Base-by-base conservation (phyloP, 169 alveolate species). In the Perkinsus olseni region DNA sequence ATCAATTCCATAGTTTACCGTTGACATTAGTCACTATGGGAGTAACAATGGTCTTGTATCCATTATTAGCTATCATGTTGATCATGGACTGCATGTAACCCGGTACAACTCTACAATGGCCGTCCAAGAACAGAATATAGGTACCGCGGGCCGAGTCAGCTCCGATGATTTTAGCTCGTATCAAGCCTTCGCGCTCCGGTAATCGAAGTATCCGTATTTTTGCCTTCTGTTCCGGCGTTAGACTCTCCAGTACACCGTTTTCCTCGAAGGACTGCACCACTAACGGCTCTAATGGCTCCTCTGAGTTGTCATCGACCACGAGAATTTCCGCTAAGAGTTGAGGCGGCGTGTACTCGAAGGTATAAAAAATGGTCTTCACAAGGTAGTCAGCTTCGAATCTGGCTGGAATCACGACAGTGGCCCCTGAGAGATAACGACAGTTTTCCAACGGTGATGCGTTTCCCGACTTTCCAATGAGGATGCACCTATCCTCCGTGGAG, bases 71-170 rank as follows among this genome's bases (percentile, higher is more conserved):
- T 21, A 62, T 62, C 82, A 62, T 62, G 34, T 62, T 62, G 1
- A 62, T 62, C 82, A 62, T 62, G 28, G 82, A 62, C 34, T 62
- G 82, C 82, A 62, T 62, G 17, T 96, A 95, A 10, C 97, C 97
- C 0, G 91, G 90, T 39, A 92, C 92, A 39, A 95, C 95, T 62
- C 94, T 51, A 50, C 96, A 95, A 90, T 95, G 96, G 21, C 96
- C 96, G 40, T 95, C 97, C 91, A 95, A 92, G 74, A 95, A 95
- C 40, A 95, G 93, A 24, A 95, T 91, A 38, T 95, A 94, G 36
- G 94, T 94, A 34, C 96, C 94, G n/a, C 74, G 20, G n/a, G 97
- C 96, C 34, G 94, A 82, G 38, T 95, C 96, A 4, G 97, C 97
- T 8, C 97, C 97, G 21, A 93, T 45, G 37, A 95, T 92, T 39